Evolutionary conservation across 257 asterid genomes (phyloP).

Genomic region (Solanum habrochaites): DNA sequence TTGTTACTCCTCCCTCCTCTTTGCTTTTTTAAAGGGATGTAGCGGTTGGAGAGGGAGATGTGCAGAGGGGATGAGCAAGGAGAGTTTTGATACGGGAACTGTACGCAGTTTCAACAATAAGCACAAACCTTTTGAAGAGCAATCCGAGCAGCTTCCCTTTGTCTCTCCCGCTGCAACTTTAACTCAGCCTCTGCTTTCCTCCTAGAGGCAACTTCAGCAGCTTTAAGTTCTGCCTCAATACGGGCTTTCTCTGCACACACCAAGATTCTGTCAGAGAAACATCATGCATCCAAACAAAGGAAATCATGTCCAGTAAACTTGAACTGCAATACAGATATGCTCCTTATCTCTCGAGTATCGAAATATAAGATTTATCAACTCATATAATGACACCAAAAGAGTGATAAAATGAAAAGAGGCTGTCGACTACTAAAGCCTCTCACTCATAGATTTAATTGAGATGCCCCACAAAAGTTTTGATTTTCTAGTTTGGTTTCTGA

Average conservation of each 20-base stretch:
- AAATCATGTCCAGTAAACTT: not conserved
- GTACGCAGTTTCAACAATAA: not conserved
- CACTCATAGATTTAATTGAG: not conserved
- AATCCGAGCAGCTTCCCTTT: slow-evolving; percentile 54
- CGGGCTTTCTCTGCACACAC: slow-evolving; percentile 46
- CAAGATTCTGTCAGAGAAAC: not conserved
- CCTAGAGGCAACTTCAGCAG: slow-evolving; percentile 37
- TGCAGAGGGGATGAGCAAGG: not conserved
- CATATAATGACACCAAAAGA: not conserved
- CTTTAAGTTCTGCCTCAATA: slow-evolving; percentile 54
- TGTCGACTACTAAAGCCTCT: not conserved
- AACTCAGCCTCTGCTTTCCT: slow-evolving; percentile 21
- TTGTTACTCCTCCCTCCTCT: not conserved
- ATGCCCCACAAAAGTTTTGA: not conserved
- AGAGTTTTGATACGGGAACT: not conserved
- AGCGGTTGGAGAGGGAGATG: not conserved
- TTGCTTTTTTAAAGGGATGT: not conserved
- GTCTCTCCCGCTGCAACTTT: slow-evolving; percentile 31
- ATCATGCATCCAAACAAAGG: not conserved
- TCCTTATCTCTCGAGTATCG: not conserved
- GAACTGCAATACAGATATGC: not conserved
- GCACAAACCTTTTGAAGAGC: slow-evolving; percentile 40
- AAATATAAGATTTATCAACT: not conserved
- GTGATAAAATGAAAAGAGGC: not conserved
- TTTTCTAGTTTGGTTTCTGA: not conserved